A percentile compares a stretch with the other conserved stretches of the same genome.
Evolutionary conservation across 2,329 filamentous ascomycete genomes (phyloP).

Genomic region (Elsinoe fawcettii): DNA sequence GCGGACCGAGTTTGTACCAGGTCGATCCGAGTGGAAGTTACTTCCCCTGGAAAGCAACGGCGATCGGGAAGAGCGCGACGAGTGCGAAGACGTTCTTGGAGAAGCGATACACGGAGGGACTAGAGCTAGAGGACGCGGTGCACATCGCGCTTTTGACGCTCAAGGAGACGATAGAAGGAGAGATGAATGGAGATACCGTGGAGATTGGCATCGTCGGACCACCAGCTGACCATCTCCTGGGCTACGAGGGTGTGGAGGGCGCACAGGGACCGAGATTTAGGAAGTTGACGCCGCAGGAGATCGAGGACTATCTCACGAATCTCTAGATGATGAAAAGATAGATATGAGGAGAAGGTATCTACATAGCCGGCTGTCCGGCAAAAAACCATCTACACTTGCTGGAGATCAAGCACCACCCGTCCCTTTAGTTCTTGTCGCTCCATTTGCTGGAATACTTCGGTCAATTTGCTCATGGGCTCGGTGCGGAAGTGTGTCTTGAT

Average conservation of each 20-base stretch:
- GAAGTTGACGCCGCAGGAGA: slow-evolving; percentile 94
- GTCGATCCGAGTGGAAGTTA: slow-evolving; percentile 98
- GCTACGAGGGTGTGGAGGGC: slow-evolving; percentile 80
- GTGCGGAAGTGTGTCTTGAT: slow-evolving; percentile 42
- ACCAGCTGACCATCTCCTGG: slow-evolving; percentile 85
- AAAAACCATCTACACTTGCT: slow-evolving; percentile 1
- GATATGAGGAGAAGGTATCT: neutral
- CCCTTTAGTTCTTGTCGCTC: slow-evolving; percentile 37
- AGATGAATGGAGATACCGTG: slow-evolving; percentile 98
- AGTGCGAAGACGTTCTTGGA: slow-evolving; percentile 98
- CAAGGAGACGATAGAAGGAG: slow-evolving; percentile 98
- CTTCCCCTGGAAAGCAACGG: slow-evolving; percentile 98
- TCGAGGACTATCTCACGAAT: slow-evolving; percentile 98
- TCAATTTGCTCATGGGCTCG: slow-evolving; percentile 43
- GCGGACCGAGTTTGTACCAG: slow-evolving; percentile 94
- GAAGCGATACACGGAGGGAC: slow-evolving; percentile 94
- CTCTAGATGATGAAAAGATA: slow-evolving; percentile 51
- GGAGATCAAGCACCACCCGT: slow-evolving; percentile 41
- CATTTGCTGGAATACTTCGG: slow-evolving; percentile 41
- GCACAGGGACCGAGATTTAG: slow-evolving; percentile 80
- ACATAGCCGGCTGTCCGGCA: neutral
- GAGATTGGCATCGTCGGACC: slow-evolving; percentile 97
- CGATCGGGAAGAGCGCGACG: slow-evolving; percentile 96
- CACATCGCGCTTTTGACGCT: slow-evolving; percentile 95
- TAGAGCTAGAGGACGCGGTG: slow-evolving; percentile 96